phyloP scores from a whole-genome alignment of 495 filamentous ascomycete genomes.

The Wilcoxina mikolae region DNA sequence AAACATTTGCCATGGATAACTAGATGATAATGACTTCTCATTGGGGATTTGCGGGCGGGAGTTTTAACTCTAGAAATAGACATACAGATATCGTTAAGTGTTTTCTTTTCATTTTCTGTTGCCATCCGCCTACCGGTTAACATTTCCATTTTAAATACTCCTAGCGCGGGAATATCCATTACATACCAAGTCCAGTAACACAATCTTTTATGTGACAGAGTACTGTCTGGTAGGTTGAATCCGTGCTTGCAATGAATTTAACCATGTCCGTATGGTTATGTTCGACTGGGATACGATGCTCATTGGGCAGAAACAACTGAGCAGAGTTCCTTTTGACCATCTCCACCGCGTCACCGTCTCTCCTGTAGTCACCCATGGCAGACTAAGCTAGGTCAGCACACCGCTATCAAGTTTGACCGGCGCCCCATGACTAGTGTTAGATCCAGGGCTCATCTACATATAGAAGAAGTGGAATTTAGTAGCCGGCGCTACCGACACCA shows the following conservation, averaged over 20 bases:
- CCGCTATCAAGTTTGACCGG: too few relatives aligned
- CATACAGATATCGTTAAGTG: background rate
- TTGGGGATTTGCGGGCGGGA: too few relatives aligned
- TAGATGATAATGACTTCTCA: background rate
- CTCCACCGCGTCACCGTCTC: constrained; percentile 3
- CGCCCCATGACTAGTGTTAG: too few relatives aligned
- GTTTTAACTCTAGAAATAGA: too few relatives aligned
- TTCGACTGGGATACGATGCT: constrained; percentile 2
- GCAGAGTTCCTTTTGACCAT: constrained; percentile 3
- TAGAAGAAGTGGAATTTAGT: too few relatives aligned
- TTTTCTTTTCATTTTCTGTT: constrained; percentile 1
- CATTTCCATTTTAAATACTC: background rate
- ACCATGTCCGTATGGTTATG: constrained; percentile 12
- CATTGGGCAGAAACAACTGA: constrained; percentile 3
- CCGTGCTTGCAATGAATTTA: constrained; percentile 5
- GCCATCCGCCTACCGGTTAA: background rate
- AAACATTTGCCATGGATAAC: background rate
- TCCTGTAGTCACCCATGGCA: too few relatives aligned
- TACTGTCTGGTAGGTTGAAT: background rate
- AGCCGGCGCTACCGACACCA: too few relatives aligned
- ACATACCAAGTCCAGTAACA: background rate
- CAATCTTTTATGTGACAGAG: background rate
- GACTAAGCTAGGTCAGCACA: too few relatives aligned
- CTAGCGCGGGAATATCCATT: background rate
- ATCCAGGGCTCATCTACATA: too few relatives aligned